A percentile compares a stretch with the other conserved stretches of the same genome.
Conservation (phyloP, 78 protist genomes). For the Protostelium mycophagum region DNA sequence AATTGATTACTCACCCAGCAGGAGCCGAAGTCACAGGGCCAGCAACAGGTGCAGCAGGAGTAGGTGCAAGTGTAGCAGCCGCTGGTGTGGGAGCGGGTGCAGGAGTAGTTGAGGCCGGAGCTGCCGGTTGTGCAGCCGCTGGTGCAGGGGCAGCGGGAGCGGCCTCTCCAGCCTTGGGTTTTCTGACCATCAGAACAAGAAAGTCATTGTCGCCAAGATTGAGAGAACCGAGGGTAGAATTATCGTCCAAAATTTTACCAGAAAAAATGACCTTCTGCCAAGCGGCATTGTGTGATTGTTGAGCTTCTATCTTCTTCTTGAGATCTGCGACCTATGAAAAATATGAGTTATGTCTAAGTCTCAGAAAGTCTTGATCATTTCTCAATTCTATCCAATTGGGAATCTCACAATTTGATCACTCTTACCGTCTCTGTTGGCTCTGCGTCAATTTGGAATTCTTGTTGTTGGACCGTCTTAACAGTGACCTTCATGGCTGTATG, state of each 20-base stretch:
- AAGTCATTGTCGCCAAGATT: slow-evolving; percentile 44
- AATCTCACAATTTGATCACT: neutral
- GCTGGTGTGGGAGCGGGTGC: slow-evolving; percentile 44
- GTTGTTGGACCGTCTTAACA: slow-evolving; percentile 17
- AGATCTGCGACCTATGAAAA: slow-evolving; percentile 33
- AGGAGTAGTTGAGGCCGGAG: slow-evolving; percentile 11
- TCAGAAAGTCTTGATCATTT: no score
- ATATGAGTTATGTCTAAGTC: neutral
- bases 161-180: slow-evolving; percentile 51
- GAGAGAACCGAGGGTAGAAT: slow-evolving; percentile 11
- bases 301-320: slow-evolving; percentile 34
- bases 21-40: slow-evolving; percentile 27
- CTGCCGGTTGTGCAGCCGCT: slow-evolving; percentile 18
- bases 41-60: slow-evolving; percentile 34
- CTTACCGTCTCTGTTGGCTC: slow-evolving; percentile 15
- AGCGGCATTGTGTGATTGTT: slow-evolving; percentile 18
- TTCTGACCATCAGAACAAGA: slow-evolving; percentile 65
- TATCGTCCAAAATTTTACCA: slow-evolving; percentile 65
- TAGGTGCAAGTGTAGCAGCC: slow-evolving; percentile 19
- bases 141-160: slow-evolving; percentile 8
- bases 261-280: slow-evolving; percentile 68
- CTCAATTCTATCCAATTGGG: no score
- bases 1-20: neutral
- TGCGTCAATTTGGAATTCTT: slow-evolving; percentile 3
- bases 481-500: slow-evolving; percentile 33